Base-by-base conservation (phyloP, 495 filamentous ascomycete genomes). In the Hypoxylon trugodes region DNA sequence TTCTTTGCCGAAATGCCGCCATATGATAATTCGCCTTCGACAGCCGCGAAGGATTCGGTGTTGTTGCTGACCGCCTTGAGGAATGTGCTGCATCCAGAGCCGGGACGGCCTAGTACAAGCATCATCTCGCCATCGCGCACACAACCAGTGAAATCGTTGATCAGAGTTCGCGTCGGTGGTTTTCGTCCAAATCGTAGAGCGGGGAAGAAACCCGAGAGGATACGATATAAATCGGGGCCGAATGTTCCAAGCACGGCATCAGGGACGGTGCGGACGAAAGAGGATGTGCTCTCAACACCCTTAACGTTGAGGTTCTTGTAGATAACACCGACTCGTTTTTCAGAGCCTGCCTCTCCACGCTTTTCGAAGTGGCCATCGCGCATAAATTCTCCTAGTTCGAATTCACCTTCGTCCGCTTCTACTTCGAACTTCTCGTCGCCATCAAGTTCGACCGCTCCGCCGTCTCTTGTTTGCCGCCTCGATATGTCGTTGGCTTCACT, bases 251-350 rank as follows among this genome's bases (percentile, higher is more conserved):
- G 51, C 46, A 96, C 82, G 4, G 91, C 91, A 65, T 91, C 82
- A 2, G 90, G 91, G 0, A 96, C 77, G 0, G 90, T 92, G 13
- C 86, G 84, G 13, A 90, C 89, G 59, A 90, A 90, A 1, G 82
- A 84, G 0, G 89, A 80, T 1, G 85, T 86, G 6, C 85, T 85
- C 50, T 86, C 83, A 6, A 89, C 77, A 33, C 90, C 91, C 73
- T 90, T 87, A 30, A 94, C 91, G 0, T 84, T 90, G 30, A 94
- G 78, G 69, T 90, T 81, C 76, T 89, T 90, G 76, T 91, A 96
- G 1, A 93, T 81, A 1, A 97, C 89, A 2, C 93, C 93, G 16
- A 96, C 84, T 66, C 90, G 91, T 78, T 96, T 96, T 33, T 87
- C 84, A 0, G 90, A 91, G 24, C 82, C 83, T 4, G 85, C 86